Base-by-base conservation (phyloP, 2,329 filamentous ascomycete species). In the Zasmidium angulare region DNA sequence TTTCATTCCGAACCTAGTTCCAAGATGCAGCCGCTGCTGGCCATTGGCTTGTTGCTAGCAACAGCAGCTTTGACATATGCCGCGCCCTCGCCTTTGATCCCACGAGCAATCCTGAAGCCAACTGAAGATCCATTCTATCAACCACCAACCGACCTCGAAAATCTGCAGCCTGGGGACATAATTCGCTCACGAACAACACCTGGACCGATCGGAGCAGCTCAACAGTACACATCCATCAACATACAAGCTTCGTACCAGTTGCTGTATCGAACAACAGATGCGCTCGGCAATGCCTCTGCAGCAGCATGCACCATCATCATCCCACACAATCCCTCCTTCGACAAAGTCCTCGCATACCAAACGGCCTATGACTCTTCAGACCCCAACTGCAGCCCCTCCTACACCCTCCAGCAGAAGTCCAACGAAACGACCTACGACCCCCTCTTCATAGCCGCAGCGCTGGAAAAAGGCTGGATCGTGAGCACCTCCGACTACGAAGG, bases 361-460 rank as follows among this genome's bases (percentile, higher is more conserved):
- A 58, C 56, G 2, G 59, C 62, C 2, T 63, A 66, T 43, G 69
- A 79, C 54, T 72, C 75, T 14, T 72, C 74, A 10, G 67, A 70
- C 21, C 65, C 75, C 1, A 72, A 79, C n/a, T 72, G 67, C 4
- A 69, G 69, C 63, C 79, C 69, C 53, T 77, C 70, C 47, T 78
- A 74, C 53, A 59, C 63, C 2, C 59, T 64, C 12, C 65, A 63
- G 46, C 21, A 51, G 2, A 50, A 40, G 2, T 40, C 53, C n/a
- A 58, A 61, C 12, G 50, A 48, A 7, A 57, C 59, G 17, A 26
- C 22, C 50, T 53, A 51, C 43, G 57, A 59, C 40, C 46, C 46
- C 12, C 29, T 50, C 10, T 58, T 62, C 29, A 56, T 63, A 4
- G 52, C 56, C 17, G 55, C 61, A 19, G 60, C 61, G 10, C 65